These are phyloP conservation scores for Besnoitia besnoiti DNA, from an alignment of 169 alveolate genomes.

Conservation along the genomic window DNA sequence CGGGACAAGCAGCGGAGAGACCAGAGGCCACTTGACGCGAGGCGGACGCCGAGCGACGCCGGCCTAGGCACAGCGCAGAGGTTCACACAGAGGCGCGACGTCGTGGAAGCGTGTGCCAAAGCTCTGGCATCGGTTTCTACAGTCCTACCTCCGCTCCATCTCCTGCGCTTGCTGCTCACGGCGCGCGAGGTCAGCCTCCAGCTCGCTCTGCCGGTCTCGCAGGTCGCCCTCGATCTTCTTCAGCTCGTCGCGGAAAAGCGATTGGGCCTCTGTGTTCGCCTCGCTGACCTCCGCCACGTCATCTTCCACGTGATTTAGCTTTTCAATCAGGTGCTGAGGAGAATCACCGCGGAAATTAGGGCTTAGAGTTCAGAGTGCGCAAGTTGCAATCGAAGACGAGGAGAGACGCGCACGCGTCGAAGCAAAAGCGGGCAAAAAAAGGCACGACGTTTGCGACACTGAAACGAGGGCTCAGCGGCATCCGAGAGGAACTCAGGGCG, in stretches of 20 bases:
- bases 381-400: not conserved
- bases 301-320: slow-evolving; percentile 7
- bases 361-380: not conserved
- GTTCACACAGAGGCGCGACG: not conserved
- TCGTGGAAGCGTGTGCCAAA: not conserved
- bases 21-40: not conserved
- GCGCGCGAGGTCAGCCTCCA: not conserved
- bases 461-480: too few species aligned
- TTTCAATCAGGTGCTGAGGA: slow-evolving; percentile 4
- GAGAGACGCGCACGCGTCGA: not conserved
- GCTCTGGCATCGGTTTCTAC: not conserved
- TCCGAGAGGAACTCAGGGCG: not conserved
- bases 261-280: not conserved
- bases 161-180: slow-evolving; percentile 36
- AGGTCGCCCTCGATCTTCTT: not conserved
- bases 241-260: slow-evolving; percentile 22
- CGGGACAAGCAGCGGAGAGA: not conserved
- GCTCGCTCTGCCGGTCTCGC: not conserved
- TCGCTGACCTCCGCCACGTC: slow-evolving; percentile 13
- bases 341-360: not conserved
- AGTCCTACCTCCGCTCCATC: not conserved
- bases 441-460: too few species aligned
- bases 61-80: not conserved
- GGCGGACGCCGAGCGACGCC: not conserved
- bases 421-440: too few species aligned